These are phyloP conservation scores for Drechslerella stenobrocha DNA, from an alignment of 2,329 filamentous ascomycete species.

Conservation along the genomic window DNA sequence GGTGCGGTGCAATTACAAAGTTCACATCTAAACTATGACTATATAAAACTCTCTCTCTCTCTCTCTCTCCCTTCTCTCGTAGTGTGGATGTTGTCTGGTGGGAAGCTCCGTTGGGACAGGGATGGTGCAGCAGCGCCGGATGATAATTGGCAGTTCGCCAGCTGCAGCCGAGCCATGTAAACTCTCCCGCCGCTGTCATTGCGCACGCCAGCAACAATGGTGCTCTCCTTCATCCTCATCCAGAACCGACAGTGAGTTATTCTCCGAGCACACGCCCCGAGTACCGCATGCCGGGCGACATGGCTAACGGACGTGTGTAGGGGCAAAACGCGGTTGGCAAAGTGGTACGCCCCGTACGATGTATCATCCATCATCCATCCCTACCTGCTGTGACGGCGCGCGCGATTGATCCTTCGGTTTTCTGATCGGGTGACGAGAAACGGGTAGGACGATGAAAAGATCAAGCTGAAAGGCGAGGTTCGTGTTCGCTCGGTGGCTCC, in stretches of 20 bases:
- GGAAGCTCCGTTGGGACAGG: too few species aligned
- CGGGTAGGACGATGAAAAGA: conserved; percentile 85
- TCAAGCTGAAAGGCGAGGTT: conserved; percentile 97
- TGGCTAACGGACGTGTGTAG: conserved; percentile 58
- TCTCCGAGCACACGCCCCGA: background rate
- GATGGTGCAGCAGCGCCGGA: too few species aligned
- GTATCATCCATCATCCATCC: conserved; percentile 59
- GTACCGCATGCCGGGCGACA: too few species aligned
- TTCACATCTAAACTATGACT: too few species aligned
- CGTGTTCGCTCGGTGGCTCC: conserved; percentile 53
- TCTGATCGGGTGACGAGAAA: background rate
- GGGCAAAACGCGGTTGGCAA: conserved; percentile 96
- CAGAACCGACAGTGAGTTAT: conserved; percentile 57
- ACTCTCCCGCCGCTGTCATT: background rate
- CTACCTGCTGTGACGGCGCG: too few species aligned
- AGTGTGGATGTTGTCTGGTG: too few species aligned
- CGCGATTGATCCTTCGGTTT: background rate
- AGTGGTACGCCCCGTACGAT: conserved; percentile 98
- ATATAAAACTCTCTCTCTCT: too few species aligned
- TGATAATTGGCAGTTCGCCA: too few species aligned
- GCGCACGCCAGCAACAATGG: conserved; percentile 50
- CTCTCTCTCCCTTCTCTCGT: too few species aligned
- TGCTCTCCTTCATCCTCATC: conserved; percentile 58
- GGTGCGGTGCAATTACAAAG: too few species aligned
- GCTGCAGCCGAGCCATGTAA: too few species aligned